Evolutionary conservation across 2,329 filamentous ascomycete species (phyloP).

Genomic region (Stromatinia cepivora): DNA sequence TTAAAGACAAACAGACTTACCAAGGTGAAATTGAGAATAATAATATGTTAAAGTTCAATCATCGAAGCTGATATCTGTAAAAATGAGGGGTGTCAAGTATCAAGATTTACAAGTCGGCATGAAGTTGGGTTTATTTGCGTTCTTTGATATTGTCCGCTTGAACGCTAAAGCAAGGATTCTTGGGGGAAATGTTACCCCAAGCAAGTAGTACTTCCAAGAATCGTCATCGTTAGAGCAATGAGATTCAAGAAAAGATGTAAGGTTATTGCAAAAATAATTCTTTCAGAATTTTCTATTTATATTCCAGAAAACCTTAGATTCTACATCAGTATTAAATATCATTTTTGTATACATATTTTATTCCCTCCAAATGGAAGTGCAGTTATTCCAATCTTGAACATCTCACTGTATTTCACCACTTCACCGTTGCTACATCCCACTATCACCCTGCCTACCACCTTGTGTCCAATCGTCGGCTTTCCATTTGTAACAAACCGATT

Average conservation of each 20-base stretch:
- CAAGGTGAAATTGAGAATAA: not conserved
- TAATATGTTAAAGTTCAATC: slow-evolving; percentile 26
- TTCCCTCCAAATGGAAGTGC: not conserved
- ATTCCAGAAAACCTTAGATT: not conserved
- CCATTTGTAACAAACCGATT: slow-evolving; percentile 13
- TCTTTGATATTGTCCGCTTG: slow-evolving; percentile 14
- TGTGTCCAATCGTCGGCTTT: not conserved
- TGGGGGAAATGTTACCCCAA: slow-evolving; percentile 7
- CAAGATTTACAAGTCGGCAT: not conserved
- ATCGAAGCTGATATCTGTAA: slow-evolving; percentile 28
- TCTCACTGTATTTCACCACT: not conserved
- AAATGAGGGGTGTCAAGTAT: slow-evolving; percentile 6
- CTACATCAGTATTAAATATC: not conserved
- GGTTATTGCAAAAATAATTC: not conserved
- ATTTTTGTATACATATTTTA: too few species aligned
- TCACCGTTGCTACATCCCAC: not conserved
- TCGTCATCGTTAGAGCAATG: slow-evolving; percentile 26
- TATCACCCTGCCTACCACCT: not conserved
- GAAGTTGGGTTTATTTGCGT: slow-evolving; percentile 8
- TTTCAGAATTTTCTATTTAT: not conserved
- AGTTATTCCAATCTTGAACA: not conserved
- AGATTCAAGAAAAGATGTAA: slow-evolving; percentile 2
- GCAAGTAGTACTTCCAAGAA: not conserved
- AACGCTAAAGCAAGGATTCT: slow-evolving; percentile 21
- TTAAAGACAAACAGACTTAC: slow-evolving; percentile 4